Evolutionary conservation across 2,329 filamentous ascomycete species (phyloP), one percentile per base, ranked within the genome.

Genomic region (Didymellaceae sp.): DNA sequence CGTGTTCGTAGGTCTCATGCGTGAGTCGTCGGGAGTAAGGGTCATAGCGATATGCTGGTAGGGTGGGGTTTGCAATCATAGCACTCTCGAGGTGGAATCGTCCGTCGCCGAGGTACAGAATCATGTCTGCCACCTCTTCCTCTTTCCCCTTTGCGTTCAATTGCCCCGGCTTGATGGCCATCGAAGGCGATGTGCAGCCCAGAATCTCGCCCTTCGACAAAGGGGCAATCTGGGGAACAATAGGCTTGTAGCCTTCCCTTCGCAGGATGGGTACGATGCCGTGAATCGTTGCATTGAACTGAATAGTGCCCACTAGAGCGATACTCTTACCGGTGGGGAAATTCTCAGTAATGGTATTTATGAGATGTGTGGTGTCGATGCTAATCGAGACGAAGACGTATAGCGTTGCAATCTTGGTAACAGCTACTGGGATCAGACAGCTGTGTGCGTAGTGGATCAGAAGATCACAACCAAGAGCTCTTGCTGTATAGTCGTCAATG

Each of bases 311-410:
- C 13, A 99, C 93, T 61, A 97, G 83, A 5, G 94, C 94, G 50
- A 99, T 86, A 0, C 88, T 93, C 75, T 94, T 96, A 2, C 90
- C 89, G 0, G 87, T 76, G 1, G 86, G 80, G 71, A 97, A 96
- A 70, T 97, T 99, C 55, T 91, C 86, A 68, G 91, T 88, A 37
- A 99, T 80, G 0, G 92, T 94, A 7, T 89, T 88, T 41, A 97
- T 77, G 13, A 99, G 82, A 73, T 99, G 94, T 10, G 85, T 78
- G 0, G 90, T 90, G 74, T 99, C 94, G 71, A 99, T 97, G 74
- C 88, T 90, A 68, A 99, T 99, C 72, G 96, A 92, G 47, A 99
- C 94, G 71, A 99, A 99, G 60, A 99, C 91, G 74, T 99, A 99
- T 0, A 99, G 82, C 1, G 93, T 97, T 73, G 95, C 94, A 68